phyloP scores from a whole-genome alignment of 305 asterid genomes.

The Ilex paraguariensis region DNA sequence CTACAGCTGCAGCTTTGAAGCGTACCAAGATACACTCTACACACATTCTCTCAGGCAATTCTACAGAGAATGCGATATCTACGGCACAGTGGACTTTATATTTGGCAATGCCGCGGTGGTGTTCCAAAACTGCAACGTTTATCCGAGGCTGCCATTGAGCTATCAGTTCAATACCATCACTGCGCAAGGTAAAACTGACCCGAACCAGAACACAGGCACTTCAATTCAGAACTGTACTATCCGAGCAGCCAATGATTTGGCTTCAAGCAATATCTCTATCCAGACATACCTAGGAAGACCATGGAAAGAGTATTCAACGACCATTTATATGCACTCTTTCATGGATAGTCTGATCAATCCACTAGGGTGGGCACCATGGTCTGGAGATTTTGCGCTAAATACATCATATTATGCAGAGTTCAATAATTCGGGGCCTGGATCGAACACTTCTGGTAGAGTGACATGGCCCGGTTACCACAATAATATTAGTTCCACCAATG shows the following conservation, averaged over 20 bases:
- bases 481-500: constrained; percentile 41
- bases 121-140: constrained; percentile 20
- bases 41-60: constrained; percentile 24
- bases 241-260: constrained; percentile 17
- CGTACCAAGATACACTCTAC: constrained; percentile 24
- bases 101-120: constrained; percentile 22
- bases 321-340: constrained; percentile 9
- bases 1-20: constrained; percentile 17
- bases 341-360: constrained; percentile 34
- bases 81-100: constrained; percentile 24
- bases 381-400: constrained; percentile 48
- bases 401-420: constrained; percentile 70
- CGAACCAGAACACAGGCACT: constrained; percentile 25
- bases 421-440: constrained; percentile 57
- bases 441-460: constrained; percentile 44
- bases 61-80: constrained; percentile 18
- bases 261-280: not conserved
- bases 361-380: constrained; percentile 65
- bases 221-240: constrained; percentile 19
- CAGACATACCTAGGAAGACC: constrained; percentile 21
- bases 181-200: constrained; percentile 23
- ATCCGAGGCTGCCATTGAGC: constrained; percentile 12
- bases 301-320: constrained; percentile 21
- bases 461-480: constrained; percentile 60
- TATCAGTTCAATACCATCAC: constrained; percentile 14